Conservation (phyloP, 345 rosid species). For the Aquilaria malaccensis region DNA sequence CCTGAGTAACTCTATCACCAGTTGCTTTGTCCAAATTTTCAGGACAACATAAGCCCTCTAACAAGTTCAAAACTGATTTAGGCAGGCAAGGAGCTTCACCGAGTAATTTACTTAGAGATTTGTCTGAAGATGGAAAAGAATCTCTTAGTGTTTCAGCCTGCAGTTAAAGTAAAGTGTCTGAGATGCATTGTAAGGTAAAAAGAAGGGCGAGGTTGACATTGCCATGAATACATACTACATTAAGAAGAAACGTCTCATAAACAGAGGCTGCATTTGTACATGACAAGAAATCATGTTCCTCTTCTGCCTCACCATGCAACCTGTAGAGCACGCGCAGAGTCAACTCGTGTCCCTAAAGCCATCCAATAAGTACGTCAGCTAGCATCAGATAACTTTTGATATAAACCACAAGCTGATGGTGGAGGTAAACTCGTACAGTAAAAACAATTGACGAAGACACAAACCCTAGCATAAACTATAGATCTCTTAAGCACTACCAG, state of each 20-base stretch:
- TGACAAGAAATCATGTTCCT: slow-evolving; percentile 86
- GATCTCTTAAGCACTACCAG: neutral
- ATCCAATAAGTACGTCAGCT: slow-evolving; percentile 35
- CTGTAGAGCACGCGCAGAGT: slow-evolving; percentile 93
- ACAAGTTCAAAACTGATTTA: slow-evolving; percentile 64
- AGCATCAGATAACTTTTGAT: neutral
- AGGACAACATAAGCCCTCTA: slow-evolving; percentile 83
- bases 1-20: slow-evolving; percentile 97
- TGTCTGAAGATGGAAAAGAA: slow-evolving; percentile 96
- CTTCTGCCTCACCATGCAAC: slow-evolving; percentile 91
- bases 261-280: slow-evolving; percentile 88
- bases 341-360: slow-evolving; percentile 98
- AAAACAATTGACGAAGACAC: slow-evolving; percentile 7
- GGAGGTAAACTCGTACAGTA: neutral
- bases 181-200: slow-evolving; percentile 10
- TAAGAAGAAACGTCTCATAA: slow-evolving; percentile 66
- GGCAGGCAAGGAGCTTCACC: slow-evolving; percentile 92
- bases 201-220: slow-evolving; percentile 9
- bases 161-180: slow-evolving; percentile 17
- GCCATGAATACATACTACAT: slow-evolving; percentile 57
- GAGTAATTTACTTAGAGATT: slow-evolving; percentile 86
- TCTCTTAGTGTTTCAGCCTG: slow-evolving; percentile 94
- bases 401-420: too few relatives aligned
- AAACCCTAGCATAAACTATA: neutral
- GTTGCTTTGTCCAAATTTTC: slow-evolving; percentile 43